Conservation (phyloP, 148 eudicot species). For the Rhododendron ferrugineum region DNA sequence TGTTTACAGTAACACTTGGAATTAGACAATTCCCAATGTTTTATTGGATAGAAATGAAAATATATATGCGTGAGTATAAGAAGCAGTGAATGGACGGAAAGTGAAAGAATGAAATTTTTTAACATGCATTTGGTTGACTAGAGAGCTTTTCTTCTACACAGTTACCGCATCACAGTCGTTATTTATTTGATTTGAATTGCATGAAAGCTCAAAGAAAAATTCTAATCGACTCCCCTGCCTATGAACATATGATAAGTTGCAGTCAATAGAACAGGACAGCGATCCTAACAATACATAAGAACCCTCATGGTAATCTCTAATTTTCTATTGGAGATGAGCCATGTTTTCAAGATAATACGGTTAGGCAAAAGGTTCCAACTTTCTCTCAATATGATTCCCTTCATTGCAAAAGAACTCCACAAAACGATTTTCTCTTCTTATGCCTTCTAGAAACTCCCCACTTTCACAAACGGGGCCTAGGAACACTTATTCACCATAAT, state of each 20-base stretch:
- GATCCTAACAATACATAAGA: background rate
- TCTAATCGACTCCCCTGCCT: background rate
- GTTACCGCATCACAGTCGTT: background rate
- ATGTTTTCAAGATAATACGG: background rate
- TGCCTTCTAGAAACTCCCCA: background rate
- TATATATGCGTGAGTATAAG: background rate
- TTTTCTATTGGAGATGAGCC: background rate
- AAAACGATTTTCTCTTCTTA: background rate
- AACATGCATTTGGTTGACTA: background rate
- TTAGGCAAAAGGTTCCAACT: background rate
- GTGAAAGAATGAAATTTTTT: background rate
- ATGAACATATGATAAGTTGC: background rate
- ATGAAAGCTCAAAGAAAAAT: constrained; percentile 7
- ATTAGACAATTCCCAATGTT: background rate
- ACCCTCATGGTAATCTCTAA: background rate
- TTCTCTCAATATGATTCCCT: background rate
- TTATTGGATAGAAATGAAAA: background rate
- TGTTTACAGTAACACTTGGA: background rate
- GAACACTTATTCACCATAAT: background rate
- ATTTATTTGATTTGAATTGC: background rate
- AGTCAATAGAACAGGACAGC: background rate
- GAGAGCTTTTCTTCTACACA: background rate
- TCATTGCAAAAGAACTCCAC: background rate
- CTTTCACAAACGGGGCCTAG: background rate
- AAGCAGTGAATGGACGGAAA: background rate